phyloP scores from a whole-genome alignment of 208 protist species.

The Angomonas desouzai region DNA sequence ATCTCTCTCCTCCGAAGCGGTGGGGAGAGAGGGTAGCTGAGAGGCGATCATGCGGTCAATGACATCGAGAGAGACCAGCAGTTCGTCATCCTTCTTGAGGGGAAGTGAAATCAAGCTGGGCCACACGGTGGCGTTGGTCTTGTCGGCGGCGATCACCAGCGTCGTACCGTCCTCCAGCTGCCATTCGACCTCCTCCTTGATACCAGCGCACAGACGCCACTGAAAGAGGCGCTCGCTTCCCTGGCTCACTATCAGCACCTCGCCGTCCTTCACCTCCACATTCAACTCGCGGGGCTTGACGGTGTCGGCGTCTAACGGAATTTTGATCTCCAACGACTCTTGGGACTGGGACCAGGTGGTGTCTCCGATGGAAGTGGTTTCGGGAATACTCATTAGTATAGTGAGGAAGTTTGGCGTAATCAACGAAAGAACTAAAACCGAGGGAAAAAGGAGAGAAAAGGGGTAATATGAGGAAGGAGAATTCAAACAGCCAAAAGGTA shows the following conservation, averaged over 20 bases:
- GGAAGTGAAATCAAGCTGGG: conserved; percentile 74
- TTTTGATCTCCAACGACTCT: conserved; percentile 69
- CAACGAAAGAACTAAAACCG: neutral
- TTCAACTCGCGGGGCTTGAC: conserved; percentile 68
- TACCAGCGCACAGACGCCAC: conserved; percentile 76
- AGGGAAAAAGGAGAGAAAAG: conserved; percentile 8
- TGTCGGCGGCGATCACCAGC: conserved; percentile 69
- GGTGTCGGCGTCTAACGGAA: conserved; percentile 61
- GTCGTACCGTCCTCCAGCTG: conserved; percentile 55
- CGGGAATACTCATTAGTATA: conserved; percentile 23
- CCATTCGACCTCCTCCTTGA: conserved; percentile 79
- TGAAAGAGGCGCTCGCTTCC: conserved; percentile 58
- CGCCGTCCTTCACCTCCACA: conserved; percentile 73
- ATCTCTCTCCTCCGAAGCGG: conserved; percentile 19
- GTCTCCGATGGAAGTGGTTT: conserved; percentile 59
- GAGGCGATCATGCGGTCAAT: conserved; percentile 67
- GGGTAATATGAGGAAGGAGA: neutral
- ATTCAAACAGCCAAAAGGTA: neutral
- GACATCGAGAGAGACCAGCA: conserved; percentile 40
- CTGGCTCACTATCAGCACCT: conserved; percentile 71
- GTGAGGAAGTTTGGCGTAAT: neutral
- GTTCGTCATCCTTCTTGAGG: conserved; percentile 49
- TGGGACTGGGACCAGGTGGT: conserved; percentile 67
- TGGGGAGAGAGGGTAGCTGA: conserved; percentile 64
- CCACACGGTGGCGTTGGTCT: conserved; percentile 54